phyloP scores from a whole-genome alignment of 1,284 basidiomycete species.

The Singerocomus inundabilis region DNA sequence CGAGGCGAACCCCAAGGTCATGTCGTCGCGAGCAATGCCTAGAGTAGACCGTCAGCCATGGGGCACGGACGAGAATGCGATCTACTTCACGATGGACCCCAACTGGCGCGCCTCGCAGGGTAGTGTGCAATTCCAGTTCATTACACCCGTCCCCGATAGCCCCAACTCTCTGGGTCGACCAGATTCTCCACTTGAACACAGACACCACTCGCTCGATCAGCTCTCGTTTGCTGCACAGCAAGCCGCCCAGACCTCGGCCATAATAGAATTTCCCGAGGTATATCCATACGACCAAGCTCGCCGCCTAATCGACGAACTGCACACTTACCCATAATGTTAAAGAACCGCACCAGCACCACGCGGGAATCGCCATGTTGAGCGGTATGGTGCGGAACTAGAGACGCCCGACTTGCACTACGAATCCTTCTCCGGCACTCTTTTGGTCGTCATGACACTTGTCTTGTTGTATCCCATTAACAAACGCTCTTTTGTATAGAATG shows the following conservation, averaged over 20 bases:
- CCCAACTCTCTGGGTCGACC: slow-evolving; percentile 9
- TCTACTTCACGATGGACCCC: slow-evolving; percentile 32
- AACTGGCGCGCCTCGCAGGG: slow-evolving; percentile 21
- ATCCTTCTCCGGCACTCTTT: neutral
- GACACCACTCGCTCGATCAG: slow-evolving; percentile 24
- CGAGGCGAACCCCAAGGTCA: neutral
- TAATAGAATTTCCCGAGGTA: neutral
- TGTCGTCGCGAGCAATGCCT: neutral
- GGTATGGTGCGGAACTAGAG: neutral
- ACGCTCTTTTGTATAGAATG: slow-evolving; percentile 10
- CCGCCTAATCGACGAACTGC: slow-evolving; percentile 25
- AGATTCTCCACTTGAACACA: slow-evolving; percentile 27
- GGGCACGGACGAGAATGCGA: slow-evolving; percentile 19
- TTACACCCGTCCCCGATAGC: slow-evolving; percentile 28
- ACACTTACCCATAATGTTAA: slow-evolving; percentile 23
- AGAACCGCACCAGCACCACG: slow-evolving; percentile 6
- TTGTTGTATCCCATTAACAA: neutral
- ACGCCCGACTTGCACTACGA: neutral
- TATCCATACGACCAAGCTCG: slow-evolving; percentile 3
- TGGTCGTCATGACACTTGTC: neutral
- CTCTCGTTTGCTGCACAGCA: slow-evolving; percentile 10
- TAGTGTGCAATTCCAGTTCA: slow-evolving; percentile 21
- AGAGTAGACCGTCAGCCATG: neutral
- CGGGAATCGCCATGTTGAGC: neutral
- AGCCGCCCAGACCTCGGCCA: no score